Evolutionary conservation across 2,329 filamentous ascomycete species (phyloP).

Genomic region (Trichoderma pleuroti): DNA sequence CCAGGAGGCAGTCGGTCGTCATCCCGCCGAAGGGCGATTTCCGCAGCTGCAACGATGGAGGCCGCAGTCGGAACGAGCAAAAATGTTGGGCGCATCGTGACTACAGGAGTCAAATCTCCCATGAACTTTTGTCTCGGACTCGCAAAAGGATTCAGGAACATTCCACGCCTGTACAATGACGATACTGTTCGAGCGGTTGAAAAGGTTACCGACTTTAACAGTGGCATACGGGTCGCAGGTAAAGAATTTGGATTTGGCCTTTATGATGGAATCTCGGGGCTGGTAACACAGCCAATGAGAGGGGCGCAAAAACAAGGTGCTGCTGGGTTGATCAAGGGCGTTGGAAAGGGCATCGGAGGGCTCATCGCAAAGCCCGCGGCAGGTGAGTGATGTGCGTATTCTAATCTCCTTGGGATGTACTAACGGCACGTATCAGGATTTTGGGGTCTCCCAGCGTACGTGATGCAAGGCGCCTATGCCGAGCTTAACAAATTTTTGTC

Average conservation of each 20-base stretch:
- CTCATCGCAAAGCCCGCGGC: slow-evolving; percentile 78
- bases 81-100: slow-evolving; percentile 68
- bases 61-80: slow-evolving; percentile 62
- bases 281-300: slow-evolving; percentile 72
- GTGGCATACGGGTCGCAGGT: slow-evolving; percentile 72
- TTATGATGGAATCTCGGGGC: slow-evolving; percentile 76
- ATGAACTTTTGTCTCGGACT: slow-evolving; percentile 82
- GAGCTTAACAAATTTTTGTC: slow-evolving; percentile 70
- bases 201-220: slow-evolving; percentile 73
- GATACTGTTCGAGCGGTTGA: slow-evolving; percentile 74
- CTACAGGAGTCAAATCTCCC: slow-evolving; percentile 72
- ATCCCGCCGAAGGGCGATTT: not conserved
- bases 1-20: slow-evolving; percentile 3
- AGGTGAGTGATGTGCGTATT: slow-evolving; percentile 46
- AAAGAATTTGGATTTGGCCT: slow-evolving; percentile 75
- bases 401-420: not conserved
- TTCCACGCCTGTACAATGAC: slow-evolving; percentile 80
- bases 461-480: slow-evolving; percentile 77
- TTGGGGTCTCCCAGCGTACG: slow-evolving; percentile 73
- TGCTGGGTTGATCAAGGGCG: slow-evolving; percentile 67
- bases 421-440: slow-evolving; percentile 41
- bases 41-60: slow-evolving; percentile 42
- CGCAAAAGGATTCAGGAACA: slow-evolving; percentile 84
- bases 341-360: slow-evolving; percentile 81
- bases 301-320: slow-evolving; percentile 50